Evolutionary conservation across 441 rosid genomes (phyloP).

Genomic region (Populus hybrid): DNA sequence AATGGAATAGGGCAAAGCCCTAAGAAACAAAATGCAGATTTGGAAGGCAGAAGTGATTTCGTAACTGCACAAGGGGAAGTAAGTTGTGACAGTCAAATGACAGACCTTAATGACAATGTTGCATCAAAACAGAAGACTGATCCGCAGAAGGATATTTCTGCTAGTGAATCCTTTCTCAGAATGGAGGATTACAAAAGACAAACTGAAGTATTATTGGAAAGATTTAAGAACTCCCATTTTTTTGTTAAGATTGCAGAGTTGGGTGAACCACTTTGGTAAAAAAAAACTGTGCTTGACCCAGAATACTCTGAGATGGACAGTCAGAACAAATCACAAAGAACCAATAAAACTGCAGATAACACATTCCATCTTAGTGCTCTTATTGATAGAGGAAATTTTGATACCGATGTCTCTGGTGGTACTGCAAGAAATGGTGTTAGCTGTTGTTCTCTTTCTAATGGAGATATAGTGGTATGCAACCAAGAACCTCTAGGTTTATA

Average conservation of each 20-base stretch:
- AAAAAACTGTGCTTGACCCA: slow-evolving; percentile 42
- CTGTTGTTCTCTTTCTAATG: slow-evolving; percentile 82
- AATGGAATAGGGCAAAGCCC: slow-evolving; percentile 53
- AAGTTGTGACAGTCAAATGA: slow-evolving; percentile 35
- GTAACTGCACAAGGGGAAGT: slow-evolving; percentile 43
- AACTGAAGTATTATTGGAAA: slow-evolving; percentile 70
- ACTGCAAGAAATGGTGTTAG: slow-evolving; percentile 70
- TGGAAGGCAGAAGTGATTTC: slow-evolving; percentile 31
- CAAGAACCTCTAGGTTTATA: slow-evolving; percentile 21
- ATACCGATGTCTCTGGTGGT: slow-evolving; percentile 81
- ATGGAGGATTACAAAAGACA: slow-evolving; percentile 82
- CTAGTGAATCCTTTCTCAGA: slow-evolving; percentile 80
- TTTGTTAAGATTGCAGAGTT: slow-evolving; percentile 90
- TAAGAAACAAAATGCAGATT: slow-evolving; percentile 48
- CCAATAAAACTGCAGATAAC: slow-evolving; percentile 27
- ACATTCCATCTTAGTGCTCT: slow-evolving; percentile 47
- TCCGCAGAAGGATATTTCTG: slow-evolving; percentile 52
- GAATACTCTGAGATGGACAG: slow-evolving; percentile 36
- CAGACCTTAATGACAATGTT: slow-evolving; percentile 49
- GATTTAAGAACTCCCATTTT: slow-evolving; percentile 86
- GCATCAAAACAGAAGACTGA: slow-evolving; percentile 46
- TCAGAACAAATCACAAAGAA: slow-evolving; percentile 24
- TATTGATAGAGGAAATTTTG: slow-evolving; percentile 77
- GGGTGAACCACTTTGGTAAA: slow-evolving; percentile 84
- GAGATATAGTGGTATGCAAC: slow-evolving; percentile 91